Evolutionary conservation across 331 rosid species (phyloP), one percentile per base, ranked within the genome.

Genomic region (Malus hybrid): DNA sequence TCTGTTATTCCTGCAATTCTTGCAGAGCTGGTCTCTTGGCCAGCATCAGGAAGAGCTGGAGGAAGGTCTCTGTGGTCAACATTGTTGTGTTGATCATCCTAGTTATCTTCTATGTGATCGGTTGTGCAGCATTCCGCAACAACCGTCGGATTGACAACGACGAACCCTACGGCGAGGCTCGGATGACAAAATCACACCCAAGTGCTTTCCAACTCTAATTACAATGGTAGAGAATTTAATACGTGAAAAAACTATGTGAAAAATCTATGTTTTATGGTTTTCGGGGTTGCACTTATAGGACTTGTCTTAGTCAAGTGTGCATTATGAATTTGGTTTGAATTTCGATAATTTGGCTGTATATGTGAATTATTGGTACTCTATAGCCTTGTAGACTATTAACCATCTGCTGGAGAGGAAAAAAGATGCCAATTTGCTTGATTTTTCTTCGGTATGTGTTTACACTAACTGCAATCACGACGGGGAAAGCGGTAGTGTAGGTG

Each of bases 11-110:
- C 1, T 94, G 99, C n/a, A 71, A 83, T 78, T 92, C 99, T 5
- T 94, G 99, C 86, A 90, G 81, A 71, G 99, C 97, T 19, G 97
- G 97, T 42, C 92, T 92, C 7, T 83, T 94, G 29, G 97, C 90
- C 29, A 92, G 83, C 87, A 74, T 94, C 69, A 90, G 76, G 85
- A 87, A 82, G 83, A 94, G 96, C 80, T 94, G 99, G 99, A 90
- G 99, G 79, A 94, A 86, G 83, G 99, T 90, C 55, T 94, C 99
- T 0, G 88, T 94, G 62, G 82, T 94, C 79, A 94, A 94, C 90
- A 92, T 94, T 16, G 83, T 94, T 11, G 90, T 90, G 1, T 73
- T 90, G 79, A 86, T 94, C 78, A 79, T 94, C 60, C 90, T 94
- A 29, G 92, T 92, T 0, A 85, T 94, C 69, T 83, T 77, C 65